These are phyloP conservation scores for Xylariaceae sp. DNA, from an alignment of 2,329 filamentous ascomycete species.

Conservation along the genomic window DNA sequence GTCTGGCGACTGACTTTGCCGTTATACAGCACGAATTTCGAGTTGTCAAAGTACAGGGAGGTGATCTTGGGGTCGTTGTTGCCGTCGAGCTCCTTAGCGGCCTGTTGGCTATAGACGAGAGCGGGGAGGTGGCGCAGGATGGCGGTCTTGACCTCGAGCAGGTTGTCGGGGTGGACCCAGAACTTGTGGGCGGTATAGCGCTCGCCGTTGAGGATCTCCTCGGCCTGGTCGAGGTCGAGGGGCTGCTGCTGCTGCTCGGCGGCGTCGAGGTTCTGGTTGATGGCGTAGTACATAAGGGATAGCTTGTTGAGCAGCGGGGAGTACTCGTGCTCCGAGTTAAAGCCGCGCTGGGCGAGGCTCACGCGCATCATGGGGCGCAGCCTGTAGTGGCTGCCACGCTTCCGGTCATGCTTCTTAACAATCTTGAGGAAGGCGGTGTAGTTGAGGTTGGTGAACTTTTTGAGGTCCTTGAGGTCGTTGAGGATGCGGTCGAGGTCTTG, in stretches of 20 bases:
- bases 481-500: slow-evolving; percentile 82
- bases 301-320: slow-evolving; percentile 85
- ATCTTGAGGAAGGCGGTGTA: slow-evolving; percentile 98
- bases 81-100: slow-evolving; percentile 77
- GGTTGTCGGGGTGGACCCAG: slow-evolving; percentile 94
- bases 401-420: slow-evolving; percentile 97
- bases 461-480: slow-evolving; percentile 86
- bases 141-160: slow-evolving; percentile 94
- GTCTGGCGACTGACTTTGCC: slow-evolving; percentile 76
- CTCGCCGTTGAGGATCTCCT: slow-evolving; percentile 63
- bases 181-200: slow-evolving; percentile 87
- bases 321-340: slow-evolving; percentile 90
- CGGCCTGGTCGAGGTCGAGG: slow-evolving; percentile 49
- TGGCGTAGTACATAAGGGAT: slow-evolving; percentile 93
- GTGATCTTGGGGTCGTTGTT: slow-evolving; percentile 87
- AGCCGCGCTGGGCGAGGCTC: slow-evolving; percentile 80
- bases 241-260: slow-evolving; percentile 40
- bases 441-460: slow-evolving; percentile 93
- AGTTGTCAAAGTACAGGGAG: slow-evolving; percentile 92
- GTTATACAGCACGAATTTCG: slow-evolving; percentile 80
- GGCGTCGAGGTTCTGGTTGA: slow-evolving; percentile 77
- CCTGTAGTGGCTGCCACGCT: slow-evolving; percentile 80
- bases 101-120: slow-evolving; percentile 87
- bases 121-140: slow-evolving; percentile 88
- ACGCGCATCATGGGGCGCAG: slow-evolving; percentile 90